A percentile compares a stretch with the other conserved stretches of the same genome.
Evolutionary conservation across 306 rosid genomes (phyloP).

Genomic region (Malus sylvestris): DNA sequence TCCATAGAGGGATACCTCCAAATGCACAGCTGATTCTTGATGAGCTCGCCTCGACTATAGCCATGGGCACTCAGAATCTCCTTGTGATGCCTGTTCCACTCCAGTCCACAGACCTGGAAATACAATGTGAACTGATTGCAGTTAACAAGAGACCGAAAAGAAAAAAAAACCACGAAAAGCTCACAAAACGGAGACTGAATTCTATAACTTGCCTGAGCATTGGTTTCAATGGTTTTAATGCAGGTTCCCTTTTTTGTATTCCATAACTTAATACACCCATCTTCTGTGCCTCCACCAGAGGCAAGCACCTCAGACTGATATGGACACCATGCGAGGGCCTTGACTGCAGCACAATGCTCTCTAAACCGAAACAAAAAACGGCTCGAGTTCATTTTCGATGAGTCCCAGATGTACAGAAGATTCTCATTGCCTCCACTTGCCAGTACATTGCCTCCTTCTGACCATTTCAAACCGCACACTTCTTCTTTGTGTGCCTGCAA

Average conservation of each 20-base stretch:
- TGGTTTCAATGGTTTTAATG: slow-evolving; percentile 45
- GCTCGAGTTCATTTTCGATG: slow-evolving; percentile 52
- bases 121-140: slow-evolving; percentile 3
- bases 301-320: slow-evolving; percentile 55
- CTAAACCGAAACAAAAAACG: slow-evolving; percentile 53
- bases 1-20: slow-evolving; percentile 77
- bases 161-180: neutral
- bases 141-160: neutral
- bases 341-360: slow-evolving; percentile 65
- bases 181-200: neutral
- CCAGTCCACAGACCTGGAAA: slow-evolving; percentile 64
- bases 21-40: slow-evolving; percentile 48
- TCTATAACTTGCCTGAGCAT: slow-evolving; percentile 54
- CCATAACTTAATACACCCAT: slow-evolving; percentile 70
- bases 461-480: slow-evolving; percentile 77
- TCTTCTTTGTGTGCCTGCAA: slow-evolving; percentile 47
- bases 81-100: slow-evolving; percentile 74
- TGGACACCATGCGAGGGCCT: slow-evolving; percentile 87
- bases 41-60: slow-evolving; percentile 26
- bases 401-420: slow-evolving; percentile 64
- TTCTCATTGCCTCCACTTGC: slow-evolving; percentile 89
- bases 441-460: slow-evolving; percentile 52
- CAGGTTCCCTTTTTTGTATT: slow-evolving; percentile 50
- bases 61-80: slow-evolving; percentile 82
- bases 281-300: slow-evolving; percentile 76